A percentile compares a stretch with the other conserved stretches of the same genome.
phyloP scores from a whole-genome alignment of 164 flowering plant species.

The Stephania yunnanensis region DNA sequence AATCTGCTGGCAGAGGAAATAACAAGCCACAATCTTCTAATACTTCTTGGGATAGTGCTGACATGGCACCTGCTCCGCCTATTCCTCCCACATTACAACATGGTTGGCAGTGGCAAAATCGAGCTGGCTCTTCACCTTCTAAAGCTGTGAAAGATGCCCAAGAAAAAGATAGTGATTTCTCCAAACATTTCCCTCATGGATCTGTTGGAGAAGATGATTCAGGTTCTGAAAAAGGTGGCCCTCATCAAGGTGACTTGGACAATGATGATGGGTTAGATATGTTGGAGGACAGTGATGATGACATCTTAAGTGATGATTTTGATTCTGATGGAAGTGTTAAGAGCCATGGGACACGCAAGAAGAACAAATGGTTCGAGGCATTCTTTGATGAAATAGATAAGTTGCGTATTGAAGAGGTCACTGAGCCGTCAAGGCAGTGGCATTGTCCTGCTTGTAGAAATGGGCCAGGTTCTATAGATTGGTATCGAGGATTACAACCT shows the following conservation, averaged over 20 bases:
- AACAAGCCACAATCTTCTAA: slow-evolving; percentile 26
- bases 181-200: slow-evolving; percentile 1
- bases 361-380: slow-evolving; percentile 47
- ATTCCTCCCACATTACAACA: slow-evolving; percentile 52
- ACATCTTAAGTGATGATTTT: slow-evolving; percentile 50
- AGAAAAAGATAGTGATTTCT: not conserved
- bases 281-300: slow-evolving; percentile 53
- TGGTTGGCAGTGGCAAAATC: slow-evolving; percentile 62
- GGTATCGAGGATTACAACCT: slow-evolving; percentile 84
- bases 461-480: slow-evolving; percentile 93
- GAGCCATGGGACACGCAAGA: slow-evolving; percentile 64
- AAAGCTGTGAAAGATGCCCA: slow-evolving; percentile 18
- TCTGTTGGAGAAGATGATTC: slow-evolving; percentile 11
- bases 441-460: slow-evolving; percentile 96
- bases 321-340: slow-evolving; percentile 66
- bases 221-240: slow-evolving; percentile 12
- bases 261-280: slow-evolving; percentile 30
- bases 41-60: slow-evolving; percentile 17
- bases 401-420: slow-evolving; percentile 45
- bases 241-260: slow-evolving; percentile 11
- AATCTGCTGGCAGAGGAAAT: slow-evolving; percentile 40
- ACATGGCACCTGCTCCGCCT: slow-evolving; percentile 27
- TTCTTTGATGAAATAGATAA: slow-evolving; percentile 58
- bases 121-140: slow-evolving; percentile 26
- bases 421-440: slow-evolving; percentile 78